Evolutionary conservation across 176 grass and related monocot species (phyloP), one percentile per base, ranked within the genome.

Genomic region (Zoysia japonica): DNA sequence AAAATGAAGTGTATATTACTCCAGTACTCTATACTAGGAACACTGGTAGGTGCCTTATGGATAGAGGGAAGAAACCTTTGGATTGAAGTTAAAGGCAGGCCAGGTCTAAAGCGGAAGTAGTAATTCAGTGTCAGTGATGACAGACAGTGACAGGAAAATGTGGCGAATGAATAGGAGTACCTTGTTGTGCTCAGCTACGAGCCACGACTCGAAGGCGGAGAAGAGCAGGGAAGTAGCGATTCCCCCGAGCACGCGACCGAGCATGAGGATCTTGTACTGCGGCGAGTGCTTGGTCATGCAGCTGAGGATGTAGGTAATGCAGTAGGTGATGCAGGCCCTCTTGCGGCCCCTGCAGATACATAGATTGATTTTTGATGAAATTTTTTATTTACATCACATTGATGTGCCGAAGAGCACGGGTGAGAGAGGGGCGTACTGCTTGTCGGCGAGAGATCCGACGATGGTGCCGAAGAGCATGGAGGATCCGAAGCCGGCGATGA

Each of bases 401-500:
- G 76, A 13, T 39, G 28, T 28, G 28, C 28, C 28, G 28, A 28
- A 28, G 28, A 28, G 28, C 28, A 28, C 28, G 28, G 28, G 40
- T 12, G 71, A 28, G 50, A 38, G 1, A 14, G 16, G 0, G 4
- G 15, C 91, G 61, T 81, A 99, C 96, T 91, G 96, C 57, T 95
- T 95, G 82, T 99, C 96, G 15, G 96, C 96, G 51, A 99, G 84
- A 65, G 96, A 99, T 71, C 90, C 96, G 55, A 99, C 96, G 84
- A 99, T 93, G 66, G 96, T 99, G 74, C 96, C 96, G 70, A 99
- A 99, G 50, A 99, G 64, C 96, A 99, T 95, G 83, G 96, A 99
- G 15, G 96, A 99, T 80, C 92, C 96, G 84, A 99, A 99, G 42
- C 96, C 96, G 38, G 92, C 96, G 73, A 99, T 99, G 81, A 99